These are phyloP conservation scores for Pueraria montana DNA, from an alignment of 306 rosid genomes.

Conservation along the genomic window DNA sequence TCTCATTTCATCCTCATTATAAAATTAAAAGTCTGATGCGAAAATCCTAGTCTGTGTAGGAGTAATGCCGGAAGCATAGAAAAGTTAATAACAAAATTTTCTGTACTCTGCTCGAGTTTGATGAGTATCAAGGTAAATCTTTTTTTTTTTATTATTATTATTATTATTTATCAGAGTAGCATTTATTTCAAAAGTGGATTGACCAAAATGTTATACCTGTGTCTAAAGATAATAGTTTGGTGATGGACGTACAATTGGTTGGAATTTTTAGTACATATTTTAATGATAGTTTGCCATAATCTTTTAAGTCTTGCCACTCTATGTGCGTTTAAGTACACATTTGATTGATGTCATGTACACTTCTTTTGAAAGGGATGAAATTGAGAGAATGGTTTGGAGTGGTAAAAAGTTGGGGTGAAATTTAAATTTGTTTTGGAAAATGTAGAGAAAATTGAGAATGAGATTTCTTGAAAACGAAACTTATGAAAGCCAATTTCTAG, in stretches of 20 bases:
- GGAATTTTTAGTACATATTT: neutral
- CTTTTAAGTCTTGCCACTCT: too few species aligned
- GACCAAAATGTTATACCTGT: neutral
- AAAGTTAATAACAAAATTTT: neutral
- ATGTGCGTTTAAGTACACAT: conserved; percentile 47
- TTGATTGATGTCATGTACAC: conserved; percentile 40
- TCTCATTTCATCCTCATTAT: neutral
- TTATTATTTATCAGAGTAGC: neutral
- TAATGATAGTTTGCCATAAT: too few species aligned
- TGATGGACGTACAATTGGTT: neutral
- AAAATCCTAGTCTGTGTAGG: neutral
- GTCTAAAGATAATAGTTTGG: neutral
- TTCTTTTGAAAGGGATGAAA: neutral
- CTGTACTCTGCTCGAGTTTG: neutral
- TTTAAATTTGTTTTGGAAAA: neutral
- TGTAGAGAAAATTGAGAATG: neutral
- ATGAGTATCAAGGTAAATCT: neutral
- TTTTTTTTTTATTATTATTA: too few species aligned
- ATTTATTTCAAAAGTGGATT: neutral
- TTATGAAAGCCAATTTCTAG: neutral
- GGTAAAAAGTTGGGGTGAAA: neutral
- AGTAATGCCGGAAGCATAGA: neutral
- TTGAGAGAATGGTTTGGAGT: too few species aligned
- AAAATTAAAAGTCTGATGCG: neutral
- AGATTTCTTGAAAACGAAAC: neutral